Conservation (phyloP, 176 grass and related monocot species). For the Aegilops tauschii region DNA sequence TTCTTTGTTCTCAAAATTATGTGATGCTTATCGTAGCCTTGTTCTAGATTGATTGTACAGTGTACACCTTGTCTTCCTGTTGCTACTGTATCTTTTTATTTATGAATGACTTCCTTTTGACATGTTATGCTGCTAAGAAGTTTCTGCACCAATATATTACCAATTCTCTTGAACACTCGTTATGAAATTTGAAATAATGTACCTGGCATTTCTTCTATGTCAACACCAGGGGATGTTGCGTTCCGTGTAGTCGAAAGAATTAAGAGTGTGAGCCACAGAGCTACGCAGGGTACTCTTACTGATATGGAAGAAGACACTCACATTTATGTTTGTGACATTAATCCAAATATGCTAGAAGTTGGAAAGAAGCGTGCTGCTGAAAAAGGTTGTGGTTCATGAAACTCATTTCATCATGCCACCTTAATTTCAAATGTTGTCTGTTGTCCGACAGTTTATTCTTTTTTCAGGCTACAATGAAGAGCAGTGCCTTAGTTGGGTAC, state of each 20-base stretch:
- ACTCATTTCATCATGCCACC: neutral
- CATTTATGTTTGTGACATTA: constrained; percentile 91
- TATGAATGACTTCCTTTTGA: neutral
- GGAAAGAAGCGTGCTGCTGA: constrained; percentile 85
- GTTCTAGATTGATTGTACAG: neutral
- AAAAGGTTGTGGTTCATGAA: constrained; percentile 46
- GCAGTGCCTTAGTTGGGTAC: constrained; percentile 68
- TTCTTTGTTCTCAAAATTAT: neutral
- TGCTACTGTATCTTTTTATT: neutral
- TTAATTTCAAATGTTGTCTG: constrained; percentile 1
- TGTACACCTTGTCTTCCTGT: neutral
- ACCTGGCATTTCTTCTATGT: neutral
- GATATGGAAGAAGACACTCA: constrained; percentile 75
- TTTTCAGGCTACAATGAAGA: constrained; percentile 49
- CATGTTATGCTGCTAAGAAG: neutral
- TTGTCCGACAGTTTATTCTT: constrained; percentile 16
- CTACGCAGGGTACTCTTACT: constrained; percentile 47
- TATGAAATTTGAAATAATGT: neutral
- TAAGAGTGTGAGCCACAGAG: constrained; percentile 62
- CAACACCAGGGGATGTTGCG: constrained; percentile 75
- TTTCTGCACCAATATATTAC: neutral
- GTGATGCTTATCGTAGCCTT: neutral
- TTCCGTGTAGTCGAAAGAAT: constrained; percentile 78
- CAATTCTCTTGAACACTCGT: neutral
- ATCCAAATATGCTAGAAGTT: constrained; percentile 87